A percentile compares a stretch with the other conserved stretches of the same genome.
Conservation (phyloP, 805 yeast species). For the Ogataea dorogensis region DNA sequence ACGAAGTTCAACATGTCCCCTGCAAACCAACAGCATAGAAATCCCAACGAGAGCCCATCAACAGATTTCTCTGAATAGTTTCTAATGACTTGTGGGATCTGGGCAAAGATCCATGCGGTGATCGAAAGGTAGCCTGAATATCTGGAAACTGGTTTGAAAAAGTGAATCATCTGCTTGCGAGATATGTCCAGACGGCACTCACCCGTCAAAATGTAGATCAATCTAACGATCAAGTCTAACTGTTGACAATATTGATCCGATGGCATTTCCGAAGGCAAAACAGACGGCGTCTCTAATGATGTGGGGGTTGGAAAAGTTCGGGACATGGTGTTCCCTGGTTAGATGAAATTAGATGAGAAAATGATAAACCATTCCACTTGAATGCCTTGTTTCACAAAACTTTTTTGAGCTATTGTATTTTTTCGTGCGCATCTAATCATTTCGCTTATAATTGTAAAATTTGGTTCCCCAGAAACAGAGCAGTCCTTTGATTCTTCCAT, state of each 20-base stretch:
- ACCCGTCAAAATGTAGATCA: constrained; percentile 28
- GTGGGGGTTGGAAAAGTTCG: constrained; percentile 9
- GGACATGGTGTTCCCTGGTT: constrained; percentile 7
- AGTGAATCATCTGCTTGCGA: constrained; percentile 18
- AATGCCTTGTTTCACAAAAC: constrained; percentile 3
- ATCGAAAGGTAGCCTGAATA: constrained; percentile 41
- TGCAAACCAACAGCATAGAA: constrained; percentile 59
- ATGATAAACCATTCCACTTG: constrained; percentile 1
- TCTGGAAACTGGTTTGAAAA: constrained; percentile 28
- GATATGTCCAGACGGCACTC: constrained; percentile 22
- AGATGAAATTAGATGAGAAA: not conserved
- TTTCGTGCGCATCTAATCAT: not conserved
- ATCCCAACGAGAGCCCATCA: constrained; percentile 62
- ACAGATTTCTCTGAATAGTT: constrained; percentile 61
- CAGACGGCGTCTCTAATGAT: not conserved
- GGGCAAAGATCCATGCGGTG: constrained; percentile 70
- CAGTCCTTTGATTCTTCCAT: constrained; percentile 51
- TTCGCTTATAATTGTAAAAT: constrained; percentile 30
- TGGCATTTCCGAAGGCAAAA: constrained; percentile 2
- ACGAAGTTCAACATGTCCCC: constrained; percentile 59
- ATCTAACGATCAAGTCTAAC: constrained; percentile 23
- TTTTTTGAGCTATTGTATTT: not conserved
- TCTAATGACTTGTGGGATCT: constrained; percentile 63
- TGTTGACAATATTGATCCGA: constrained; percentile 20
- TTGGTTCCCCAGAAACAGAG: constrained; percentile 59